A percentile compares a stretch with the other conserved stretches of the same genome.
phyloP scores from a whole-genome alignment of 2,329 filamentous ascomycete species.

The Nemania diffusa region DNA sequence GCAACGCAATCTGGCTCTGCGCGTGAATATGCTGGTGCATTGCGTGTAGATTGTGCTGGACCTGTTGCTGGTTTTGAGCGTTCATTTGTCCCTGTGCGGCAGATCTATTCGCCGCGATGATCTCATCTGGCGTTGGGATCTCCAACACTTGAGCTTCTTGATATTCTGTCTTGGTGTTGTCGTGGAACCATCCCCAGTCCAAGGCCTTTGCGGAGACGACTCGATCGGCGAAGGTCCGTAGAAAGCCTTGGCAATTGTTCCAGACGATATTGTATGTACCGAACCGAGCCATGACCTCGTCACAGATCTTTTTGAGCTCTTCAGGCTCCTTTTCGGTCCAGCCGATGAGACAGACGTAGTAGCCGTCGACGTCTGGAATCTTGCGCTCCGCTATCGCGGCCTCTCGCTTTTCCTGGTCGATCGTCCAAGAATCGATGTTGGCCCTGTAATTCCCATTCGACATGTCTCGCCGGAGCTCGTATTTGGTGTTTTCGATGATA shows the following conservation, averaged over 20 bases:
- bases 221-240: neutral
- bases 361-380: conserved; percentile 6
- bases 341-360: neutral
- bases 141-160: conserved; percentile 1
- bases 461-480: neutral
- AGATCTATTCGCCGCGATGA: neutral
- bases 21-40: neutral
- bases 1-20: neutral
- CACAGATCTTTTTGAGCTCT: neutral
- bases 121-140: conserved; percentile 1
- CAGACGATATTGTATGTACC: conserved; percentile 6
- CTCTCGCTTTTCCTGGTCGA: conserved; percentile 5
- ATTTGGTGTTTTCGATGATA: neutral
- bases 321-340: neutral
- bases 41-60: neutral
- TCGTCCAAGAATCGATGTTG: conserved; percentile 5
- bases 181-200: conserved; percentile 4
- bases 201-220: neutral
- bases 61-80: neutral
- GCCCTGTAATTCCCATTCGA: neutral
- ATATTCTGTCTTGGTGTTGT: conserved; percentile 3
- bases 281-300: conserved; percentile 3
- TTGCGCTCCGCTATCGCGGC: conserved; percentile 5
- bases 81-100: neutral
- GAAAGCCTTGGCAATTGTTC: conserved; percentile 2